A percentile compares a stretch with the other conserved stretches of the same genome.
Conservation (phyloP, 257 asterid species). For the Solanum bukasovii region DNA sequence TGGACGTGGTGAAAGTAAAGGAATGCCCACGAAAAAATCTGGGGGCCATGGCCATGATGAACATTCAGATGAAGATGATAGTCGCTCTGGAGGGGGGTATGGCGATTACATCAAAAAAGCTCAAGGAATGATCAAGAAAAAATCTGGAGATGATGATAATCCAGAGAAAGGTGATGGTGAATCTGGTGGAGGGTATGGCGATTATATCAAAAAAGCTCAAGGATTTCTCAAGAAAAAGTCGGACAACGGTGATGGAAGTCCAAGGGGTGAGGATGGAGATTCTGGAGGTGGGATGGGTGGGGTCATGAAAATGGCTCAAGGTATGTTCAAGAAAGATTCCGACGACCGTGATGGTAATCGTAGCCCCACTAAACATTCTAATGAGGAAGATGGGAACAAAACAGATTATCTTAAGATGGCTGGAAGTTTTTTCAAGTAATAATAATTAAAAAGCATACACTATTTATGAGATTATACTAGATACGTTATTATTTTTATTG, state of each 20-base stretch:
- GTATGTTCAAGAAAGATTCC: not conserved
- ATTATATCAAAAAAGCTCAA: not conserved
- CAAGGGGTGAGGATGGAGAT: not conserved
- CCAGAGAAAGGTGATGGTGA: too few relatives aligned
- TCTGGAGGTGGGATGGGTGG: not conserved
- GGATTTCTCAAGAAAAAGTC: not conserved
- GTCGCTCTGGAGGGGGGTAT: not conserved
- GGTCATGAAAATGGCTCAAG: not conserved
- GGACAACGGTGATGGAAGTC: not conserved
- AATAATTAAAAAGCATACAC: not conserved
- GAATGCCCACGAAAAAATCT: not conserved
- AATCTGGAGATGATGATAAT: too few relatives aligned
- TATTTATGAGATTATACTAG: not conserved
- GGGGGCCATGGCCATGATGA: not conserved
- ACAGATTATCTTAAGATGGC: constrained; percentile 8
- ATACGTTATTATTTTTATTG: not conserved
- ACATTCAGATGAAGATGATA: not conserved
- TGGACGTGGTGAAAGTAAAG: not conserved
- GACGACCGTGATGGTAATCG: not conserved
- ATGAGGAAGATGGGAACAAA: not conserved
- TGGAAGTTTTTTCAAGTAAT: constrained; percentile 40
- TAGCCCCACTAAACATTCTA: not conserved
- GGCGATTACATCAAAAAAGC: not conserved
- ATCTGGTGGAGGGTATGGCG: not conserved
- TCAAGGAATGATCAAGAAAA: not conserved